A percentile compares a stretch with the other conserved stretches of the same genome.
These are phyloP conservation scores for Sedum album DNA, from an alignment of 164 flowering plant genomes.

Conservation along the genomic window DNA sequence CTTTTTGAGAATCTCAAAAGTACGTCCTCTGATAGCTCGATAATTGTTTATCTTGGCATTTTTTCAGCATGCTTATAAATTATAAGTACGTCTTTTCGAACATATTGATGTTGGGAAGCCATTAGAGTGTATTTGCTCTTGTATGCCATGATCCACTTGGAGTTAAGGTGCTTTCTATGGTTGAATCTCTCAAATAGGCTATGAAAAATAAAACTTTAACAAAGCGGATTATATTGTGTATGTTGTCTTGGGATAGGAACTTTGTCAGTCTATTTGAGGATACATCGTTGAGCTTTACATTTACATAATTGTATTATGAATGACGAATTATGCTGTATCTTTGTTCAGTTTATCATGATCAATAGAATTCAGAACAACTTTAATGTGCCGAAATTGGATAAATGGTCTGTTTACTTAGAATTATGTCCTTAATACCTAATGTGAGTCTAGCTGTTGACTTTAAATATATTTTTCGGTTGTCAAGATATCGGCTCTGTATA, in stretches of 20 bases:
- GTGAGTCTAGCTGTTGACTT: too few relatives aligned
- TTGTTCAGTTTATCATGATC: neutral
- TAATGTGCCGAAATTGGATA: neutral
- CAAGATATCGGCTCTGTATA: neutral
- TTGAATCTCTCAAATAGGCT: neutral
- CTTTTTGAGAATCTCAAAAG: constrained; percentile 66
- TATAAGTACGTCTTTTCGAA: neutral
- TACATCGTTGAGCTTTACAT: too few relatives aligned
- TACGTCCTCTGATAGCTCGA: constrained; percentile 22
- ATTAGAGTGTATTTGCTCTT: neutral
- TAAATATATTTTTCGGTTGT: too few relatives aligned
- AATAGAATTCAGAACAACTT: neutral
- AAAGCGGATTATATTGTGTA: neutral
- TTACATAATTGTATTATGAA: neutral
- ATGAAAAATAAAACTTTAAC: neutral
- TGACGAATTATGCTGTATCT: neutral
- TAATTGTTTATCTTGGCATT: neutral
- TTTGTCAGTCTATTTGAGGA: neutral
- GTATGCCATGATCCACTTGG: neutral
- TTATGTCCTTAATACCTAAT: too few relatives aligned
- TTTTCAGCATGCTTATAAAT: neutral
- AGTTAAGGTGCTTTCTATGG: neutral
- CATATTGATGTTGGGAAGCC: neutral
- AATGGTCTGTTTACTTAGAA: neutral
- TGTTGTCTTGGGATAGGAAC: neutral